phyloP scores from a whole-genome alignment of 1,284 basidiomycete species.

The Rugosomyces carneus region DNA sequence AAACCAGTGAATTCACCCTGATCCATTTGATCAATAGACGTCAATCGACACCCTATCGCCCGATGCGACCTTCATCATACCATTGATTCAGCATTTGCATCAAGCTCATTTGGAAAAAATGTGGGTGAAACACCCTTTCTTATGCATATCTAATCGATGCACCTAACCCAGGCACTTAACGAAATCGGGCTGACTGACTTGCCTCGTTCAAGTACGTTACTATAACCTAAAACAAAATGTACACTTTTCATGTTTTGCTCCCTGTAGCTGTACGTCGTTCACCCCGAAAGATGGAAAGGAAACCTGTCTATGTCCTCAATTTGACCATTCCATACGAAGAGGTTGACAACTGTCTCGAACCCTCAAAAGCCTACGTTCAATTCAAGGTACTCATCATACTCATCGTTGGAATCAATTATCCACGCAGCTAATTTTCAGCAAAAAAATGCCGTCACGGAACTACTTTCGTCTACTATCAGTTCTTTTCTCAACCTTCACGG shows the following conservation, averaged over 20 bases:
- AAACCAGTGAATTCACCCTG: neutral
- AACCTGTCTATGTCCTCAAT: constrained; percentile 78
- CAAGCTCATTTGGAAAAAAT: constrained; percentile 66
- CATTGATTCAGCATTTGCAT: constrained; percentile 61
- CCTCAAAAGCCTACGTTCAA: constrained; percentile 63
- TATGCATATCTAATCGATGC: neutral
- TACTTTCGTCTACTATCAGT: constrained; percentile 56
- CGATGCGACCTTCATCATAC: constrained; percentile 62
- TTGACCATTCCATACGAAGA: constrained; percentile 56
- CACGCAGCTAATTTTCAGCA: constrained; percentile 35
- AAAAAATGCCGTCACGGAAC: constrained; percentile 39
- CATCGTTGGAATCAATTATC: neutral
- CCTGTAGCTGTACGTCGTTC: constrained; percentile 54
- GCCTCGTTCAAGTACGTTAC: constrained; percentile 38
- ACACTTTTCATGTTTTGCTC: constrained; percentile 1
- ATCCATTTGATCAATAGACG: constrained; percentile 41
- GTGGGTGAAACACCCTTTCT: constrained; percentile 29
- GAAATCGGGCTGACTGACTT: constrained; percentile 47
- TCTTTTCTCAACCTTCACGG: constrained; percentile 63
- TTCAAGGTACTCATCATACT: constrained; percentile 47
- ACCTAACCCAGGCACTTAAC: constrained; percentile 48
- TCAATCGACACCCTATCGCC: constrained; percentile 76
- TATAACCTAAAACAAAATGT: constrained; percentile 2
- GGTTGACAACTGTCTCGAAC: constrained; percentile 76
- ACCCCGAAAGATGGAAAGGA: constrained; percentile 69